Evolutionary conservation across 78 protist species (phyloP).

Genomic region (Dictyostelium purpureum): DNA sequence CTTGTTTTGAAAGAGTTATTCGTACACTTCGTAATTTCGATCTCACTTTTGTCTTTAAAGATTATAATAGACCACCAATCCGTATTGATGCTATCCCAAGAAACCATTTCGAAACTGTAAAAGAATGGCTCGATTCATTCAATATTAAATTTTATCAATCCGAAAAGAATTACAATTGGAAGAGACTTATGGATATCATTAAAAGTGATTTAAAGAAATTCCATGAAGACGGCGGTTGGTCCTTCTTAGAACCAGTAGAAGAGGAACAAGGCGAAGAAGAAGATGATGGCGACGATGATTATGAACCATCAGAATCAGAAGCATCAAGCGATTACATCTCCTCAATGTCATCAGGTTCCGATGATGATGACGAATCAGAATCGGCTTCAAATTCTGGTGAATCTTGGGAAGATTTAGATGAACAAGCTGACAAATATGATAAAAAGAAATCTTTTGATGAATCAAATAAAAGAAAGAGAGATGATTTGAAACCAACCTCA

Average conservation of each 20-base stretch:
- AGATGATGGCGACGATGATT: conserved; percentile 73
- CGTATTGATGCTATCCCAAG: conserved; percentile 82
- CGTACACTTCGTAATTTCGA: conserved; percentile 91
- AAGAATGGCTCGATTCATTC: conserved; percentile 90
- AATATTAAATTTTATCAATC: conserved; percentile 91
- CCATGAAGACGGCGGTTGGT: conserved; percentile 92
- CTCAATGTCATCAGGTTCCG: conserved; percentile 54
- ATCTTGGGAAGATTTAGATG: conserved; percentile 75
- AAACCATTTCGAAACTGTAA: conserved; percentile 83
- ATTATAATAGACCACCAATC: conserved; percentile 79
- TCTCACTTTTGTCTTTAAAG: conserved; percentile 93
- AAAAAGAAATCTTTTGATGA: conserved; percentile 24
- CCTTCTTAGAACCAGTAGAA: conserved; percentile 79
- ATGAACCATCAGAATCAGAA: not conserved
- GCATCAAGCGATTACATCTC: conserved; percentile 33
- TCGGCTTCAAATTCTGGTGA: conserved; percentile 35
- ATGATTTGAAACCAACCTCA: not conserved
- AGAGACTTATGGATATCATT: conserved; percentile 83
- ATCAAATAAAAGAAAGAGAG: conserved; percentile 26
- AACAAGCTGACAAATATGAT: conserved; percentile 63
- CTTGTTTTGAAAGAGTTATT: conserved; percentile 93
- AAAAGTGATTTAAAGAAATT: conserved; percentile 72
- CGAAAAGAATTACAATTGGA: conserved; percentile 87
- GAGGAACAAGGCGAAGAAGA: conserved; percentile 78
- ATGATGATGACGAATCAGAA: conserved; percentile 7